Evolutionary conservation across 495 filamentous ascomycete genomes (phyloP).

Genomic region (Tuber melanosporum): DNA sequence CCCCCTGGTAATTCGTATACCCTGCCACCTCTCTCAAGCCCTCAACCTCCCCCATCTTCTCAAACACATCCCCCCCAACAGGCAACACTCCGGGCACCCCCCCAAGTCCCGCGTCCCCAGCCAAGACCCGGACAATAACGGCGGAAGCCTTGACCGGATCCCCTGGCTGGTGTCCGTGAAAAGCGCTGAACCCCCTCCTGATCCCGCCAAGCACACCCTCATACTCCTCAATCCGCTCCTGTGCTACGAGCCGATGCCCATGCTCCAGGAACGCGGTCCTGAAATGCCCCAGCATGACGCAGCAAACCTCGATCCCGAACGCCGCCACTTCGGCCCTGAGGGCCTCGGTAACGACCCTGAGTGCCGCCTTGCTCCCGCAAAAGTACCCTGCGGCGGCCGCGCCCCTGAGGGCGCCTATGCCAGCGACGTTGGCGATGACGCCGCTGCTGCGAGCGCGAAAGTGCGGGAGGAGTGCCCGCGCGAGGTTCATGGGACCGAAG

Average conservation of each 20-base stretch:
- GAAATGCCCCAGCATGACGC: conserved; percentile 47
- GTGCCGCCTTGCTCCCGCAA: conserved; percentile 46
- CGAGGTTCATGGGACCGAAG: conserved; percentile 45
- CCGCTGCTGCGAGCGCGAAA: conserved; percentile 46
- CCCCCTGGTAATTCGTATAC: neutral
- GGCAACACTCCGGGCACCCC: neutral
- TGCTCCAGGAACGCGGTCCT: conserved; percentile 32
- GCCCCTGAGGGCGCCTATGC: conserved; percentile 26
- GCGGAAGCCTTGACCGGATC: neutral
- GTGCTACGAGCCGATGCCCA: conserved; percentile 26
- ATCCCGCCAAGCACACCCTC: neutral
- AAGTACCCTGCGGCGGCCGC: conserved; percentile 42
- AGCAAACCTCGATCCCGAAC: conserved; percentile 45
- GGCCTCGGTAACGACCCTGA: conserved; percentile 44
- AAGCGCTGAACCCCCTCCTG: neutral
- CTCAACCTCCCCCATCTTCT: neutral
- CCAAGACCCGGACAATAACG: neutral
- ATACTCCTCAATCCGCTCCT: conserved; percentile 33
- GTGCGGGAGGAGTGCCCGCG: conserved; percentile 46
- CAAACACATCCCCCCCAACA: neutral
- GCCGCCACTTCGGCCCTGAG: conserved; percentile 44
- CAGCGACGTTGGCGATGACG: conserved; percentile 43
- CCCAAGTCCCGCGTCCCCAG: neutral
- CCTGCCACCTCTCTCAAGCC: neutral
- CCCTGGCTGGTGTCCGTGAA: neutral